Base-by-base conservation (phyloP, 2,329 filamentous ascomycete genomes). In the Helotiales sp. region DNA sequence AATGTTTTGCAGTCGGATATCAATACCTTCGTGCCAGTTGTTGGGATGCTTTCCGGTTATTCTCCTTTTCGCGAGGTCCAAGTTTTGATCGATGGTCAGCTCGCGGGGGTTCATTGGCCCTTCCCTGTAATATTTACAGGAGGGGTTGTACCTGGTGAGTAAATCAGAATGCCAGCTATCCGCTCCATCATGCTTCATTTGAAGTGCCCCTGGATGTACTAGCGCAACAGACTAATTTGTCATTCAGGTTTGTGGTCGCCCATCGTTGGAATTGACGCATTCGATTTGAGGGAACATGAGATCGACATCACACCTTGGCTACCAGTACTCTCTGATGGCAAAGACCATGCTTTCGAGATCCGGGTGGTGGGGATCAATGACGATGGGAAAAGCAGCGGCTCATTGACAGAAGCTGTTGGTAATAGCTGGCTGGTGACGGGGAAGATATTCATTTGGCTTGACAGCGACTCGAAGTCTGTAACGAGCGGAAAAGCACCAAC, bases 81-180 rank as follows among this genome's bases (percentile, higher is more conserved):
- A 72, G 81, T 96, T 0, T 81, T 86, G 50, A 91, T 96, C 61
- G 92, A 96, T 74, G 91, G 86, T 0, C 79, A 84, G 20, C 78
- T 95, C 24, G 91, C 91, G 1, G 93, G 92, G 1, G 87, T 93
- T 1, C 86, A 88, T 34, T 96, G 91, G 91, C 93, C 93, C 0
- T 95, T 92, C 73, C 92, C 92, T 0, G 85, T 93, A 20, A 89
- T 96, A 58, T 95, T 94, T 73, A 94, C 93, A 0, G 93, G 93
- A 2, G 92, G 92, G 1, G 83, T 96, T 6, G 89, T 91, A 0
- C 92, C 92, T 4, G 30, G 54, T 40, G 24, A 37, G 52, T 22
- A 11, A 32, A 15, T 17, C 15, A n/a, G n/a, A n/a, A n/a, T n/a
- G n/a, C n/a, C n/a, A n/a, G n/a, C n/a, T n/a, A n/a, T n/a, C n/a